A percentile compares a stretch with the other conserved stretches of the same genome.
Evolutionary conservation across 345 rosid species (phyloP).

Genomic region (Firmiana major): DNA sequence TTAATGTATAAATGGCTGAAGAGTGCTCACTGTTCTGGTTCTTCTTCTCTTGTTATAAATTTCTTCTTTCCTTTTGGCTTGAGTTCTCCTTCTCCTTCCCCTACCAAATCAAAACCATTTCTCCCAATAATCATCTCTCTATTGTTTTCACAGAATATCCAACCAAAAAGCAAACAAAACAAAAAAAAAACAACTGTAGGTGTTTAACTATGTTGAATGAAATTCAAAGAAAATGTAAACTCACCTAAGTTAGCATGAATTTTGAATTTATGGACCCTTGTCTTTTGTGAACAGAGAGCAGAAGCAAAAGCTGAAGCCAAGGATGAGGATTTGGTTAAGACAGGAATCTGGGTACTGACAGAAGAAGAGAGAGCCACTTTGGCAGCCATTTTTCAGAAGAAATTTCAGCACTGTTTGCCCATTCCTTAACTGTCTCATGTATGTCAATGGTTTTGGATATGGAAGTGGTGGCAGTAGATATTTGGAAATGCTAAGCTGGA

Average conservation of each 20-base stretch:
- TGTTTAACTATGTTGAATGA: neutral
- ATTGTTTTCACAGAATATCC: neutral
- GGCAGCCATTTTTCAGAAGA: constrained; percentile 6
- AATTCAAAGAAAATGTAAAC: constrained; percentile 1
- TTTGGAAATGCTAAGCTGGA: neutral
- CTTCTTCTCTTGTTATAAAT: constrained; percentile 85
- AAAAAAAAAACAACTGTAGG: neutral
- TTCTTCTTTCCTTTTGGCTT: constrained; percentile 77
- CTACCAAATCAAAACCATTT: constrained; percentile 27
- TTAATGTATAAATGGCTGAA: neutral
- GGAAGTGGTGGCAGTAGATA: constrained; percentile 11
- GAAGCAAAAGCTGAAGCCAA: constrained; percentile 1
- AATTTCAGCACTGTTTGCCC: neutral
- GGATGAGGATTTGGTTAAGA: constrained; percentile 2
- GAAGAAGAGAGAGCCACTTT: constrained; percentile 7
- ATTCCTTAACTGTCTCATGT: constrained; percentile 2
- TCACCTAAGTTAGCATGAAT: constrained; percentile 57
- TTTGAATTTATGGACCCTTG: constrained; percentile 39
- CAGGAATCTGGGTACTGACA: neutral
- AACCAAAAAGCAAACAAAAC: neutral
- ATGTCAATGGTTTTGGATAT: neutral
- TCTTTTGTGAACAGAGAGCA: neutral
- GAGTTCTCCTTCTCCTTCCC: constrained; percentile 58
- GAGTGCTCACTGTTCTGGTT: constrained; percentile 68
- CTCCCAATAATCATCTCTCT: neutral